Percentiles rank a stretch among this genome's conserved stretches.
Evolutionary conservation across 371 early-diverging fungal genomes (phyloP).

Genomic region (Lichtheimia corymbifera): DNA sequence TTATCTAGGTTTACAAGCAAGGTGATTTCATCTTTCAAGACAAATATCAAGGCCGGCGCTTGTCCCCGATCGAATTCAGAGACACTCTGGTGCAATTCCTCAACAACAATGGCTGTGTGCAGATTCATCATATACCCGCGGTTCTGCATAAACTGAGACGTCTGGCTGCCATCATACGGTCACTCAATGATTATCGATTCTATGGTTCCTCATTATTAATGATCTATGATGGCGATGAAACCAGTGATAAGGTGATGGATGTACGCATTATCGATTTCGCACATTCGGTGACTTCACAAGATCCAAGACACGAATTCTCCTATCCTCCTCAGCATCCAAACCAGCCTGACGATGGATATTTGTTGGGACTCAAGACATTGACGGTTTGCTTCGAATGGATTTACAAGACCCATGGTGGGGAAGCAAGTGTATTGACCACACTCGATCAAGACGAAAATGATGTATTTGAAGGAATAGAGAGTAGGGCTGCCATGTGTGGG

Average conservation of each 20-base stretch:
- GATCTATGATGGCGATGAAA: constrained; percentile 45
- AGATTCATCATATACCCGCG: constrained; percentile 79
- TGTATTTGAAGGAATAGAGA: constrained; percentile 36
- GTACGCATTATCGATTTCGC: constrained; percentile 95
- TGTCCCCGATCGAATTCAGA: constrained; percentile 76
- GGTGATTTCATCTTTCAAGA: constrained; percentile 77
- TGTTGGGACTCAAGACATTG: constrained; percentile 72
- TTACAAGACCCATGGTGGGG: constrained; percentile 48
- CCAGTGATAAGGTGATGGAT: constrained; percentile 53
- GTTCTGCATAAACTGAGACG: constrained; percentile 72
- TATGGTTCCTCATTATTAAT: constrained; percentile 85
- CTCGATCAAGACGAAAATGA: constrained; percentile 18
- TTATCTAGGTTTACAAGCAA: constrained; percentile 73
- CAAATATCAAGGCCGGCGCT: constrained; percentile 92
- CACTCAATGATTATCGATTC: constrained; percentile 81
- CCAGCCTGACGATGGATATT: constrained; percentile 73
- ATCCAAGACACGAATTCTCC: constrained; percentile 33
- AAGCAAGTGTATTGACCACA: constrained; percentile 18
- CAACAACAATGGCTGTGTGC: constrained; percentile 74
- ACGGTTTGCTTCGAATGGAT: constrained; percentile 69
- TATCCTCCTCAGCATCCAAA: constrained; percentile 71
- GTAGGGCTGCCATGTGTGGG: neutral
- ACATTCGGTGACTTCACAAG: constrained; percentile 61
- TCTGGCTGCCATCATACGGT: constrained; percentile 71
- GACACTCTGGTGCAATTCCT: constrained; percentile 82